Conservation (phyloP, 83 land plant genomes). For the Picea mariana region DNA sequence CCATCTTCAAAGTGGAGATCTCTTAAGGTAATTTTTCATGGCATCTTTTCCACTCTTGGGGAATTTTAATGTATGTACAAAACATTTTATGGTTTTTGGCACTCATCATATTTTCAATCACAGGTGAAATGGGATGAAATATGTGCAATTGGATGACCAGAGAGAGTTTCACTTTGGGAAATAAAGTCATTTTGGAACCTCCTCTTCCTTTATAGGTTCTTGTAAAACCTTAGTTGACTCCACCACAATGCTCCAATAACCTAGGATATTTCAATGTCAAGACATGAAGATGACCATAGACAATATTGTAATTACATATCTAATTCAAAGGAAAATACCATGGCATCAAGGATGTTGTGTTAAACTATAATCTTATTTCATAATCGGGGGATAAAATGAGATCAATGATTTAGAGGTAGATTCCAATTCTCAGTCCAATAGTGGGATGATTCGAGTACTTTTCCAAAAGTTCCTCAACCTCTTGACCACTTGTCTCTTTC, state of each 20-base stretch:
- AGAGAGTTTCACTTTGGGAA: conserved; percentile 19
- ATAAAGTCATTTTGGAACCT: conserved; percentile 11
- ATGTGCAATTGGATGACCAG: neutral
- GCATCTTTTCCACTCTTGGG: neutral
- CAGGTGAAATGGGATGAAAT: conserved; percentile 21
- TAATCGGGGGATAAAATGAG: too few species aligned
- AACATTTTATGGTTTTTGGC: neutral
- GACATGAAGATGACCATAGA: neutral
- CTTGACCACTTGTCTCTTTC: too few species aligned
- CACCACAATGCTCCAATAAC: neutral
- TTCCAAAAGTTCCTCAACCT: too few species aligned
- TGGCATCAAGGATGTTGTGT: too few species aligned
- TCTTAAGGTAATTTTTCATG: conserved; percentile 28
- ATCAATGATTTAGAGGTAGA: too few species aligned
- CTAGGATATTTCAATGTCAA: neutral
- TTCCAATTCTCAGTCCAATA: too few species aligned
- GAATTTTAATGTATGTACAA: neutral
- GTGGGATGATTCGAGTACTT: too few species aligned
- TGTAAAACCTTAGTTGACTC: conserved; percentile 6
- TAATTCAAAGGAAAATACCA: too few species aligned
- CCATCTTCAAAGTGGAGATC: conserved; percentile 46
- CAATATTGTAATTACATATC: too few species aligned
- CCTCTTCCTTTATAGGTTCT: neutral
- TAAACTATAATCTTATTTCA: too few species aligned
- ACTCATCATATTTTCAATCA: neutral